A percentile compares a stretch with the other conserved stretches of the same genome.
phyloP scores from a whole-genome alignment of 495 filamentous ascomycete species.

The Tuber indicum region DNA sequence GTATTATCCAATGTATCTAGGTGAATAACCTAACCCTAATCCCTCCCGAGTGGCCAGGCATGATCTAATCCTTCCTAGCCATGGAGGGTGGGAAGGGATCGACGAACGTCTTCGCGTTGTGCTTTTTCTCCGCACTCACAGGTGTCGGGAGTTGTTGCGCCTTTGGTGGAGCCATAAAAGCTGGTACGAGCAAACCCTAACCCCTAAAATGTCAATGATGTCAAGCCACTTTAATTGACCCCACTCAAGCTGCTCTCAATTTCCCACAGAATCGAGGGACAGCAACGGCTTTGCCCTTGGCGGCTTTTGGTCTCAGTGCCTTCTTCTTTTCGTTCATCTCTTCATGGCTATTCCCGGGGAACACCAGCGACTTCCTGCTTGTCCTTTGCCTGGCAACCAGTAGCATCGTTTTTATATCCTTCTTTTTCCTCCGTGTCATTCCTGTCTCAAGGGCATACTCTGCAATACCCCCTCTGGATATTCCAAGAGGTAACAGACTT shows the following conservation, averaged over 20 bases:
- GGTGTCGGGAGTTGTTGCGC: slow-evolving; percentile 82
- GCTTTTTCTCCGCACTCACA: slow-evolving; percentile 74
- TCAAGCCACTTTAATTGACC: slow-evolving; percentile 8
- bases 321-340: slow-evolving; percentile 87
- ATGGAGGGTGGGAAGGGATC: slow-evolving; percentile 56
- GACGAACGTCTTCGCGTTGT: slow-evolving; percentile 62
- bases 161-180: slow-evolving; percentile 80
- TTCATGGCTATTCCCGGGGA: slow-evolving; percentile 70
- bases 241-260: slow-evolving; percentile 65
- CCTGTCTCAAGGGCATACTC: slow-evolving; percentile 59
- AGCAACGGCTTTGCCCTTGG: slow-evolving; percentile 85
- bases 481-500: slow-evolving; percentile 54
- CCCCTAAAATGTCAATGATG: slow-evolving; percentile 5
- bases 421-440: slow-evolving; percentile 74
- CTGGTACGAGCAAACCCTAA: slow-evolving; percentile 45
- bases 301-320: slow-evolving; percentile 89
- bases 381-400: slow-evolving; percentile 77
- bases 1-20: slow-evolving; percentile 70
- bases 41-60: background rate
- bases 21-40: slow-evolving; percentile 35
- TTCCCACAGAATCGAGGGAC: slow-evolving; percentile 89
- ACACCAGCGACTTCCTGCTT: slow-evolving; percentile 71
- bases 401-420: slow-evolving; percentile 61
- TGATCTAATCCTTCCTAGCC: slow-evolving; percentile 19
- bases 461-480: slow-evolving; percentile 51